Conservation (phyloP, 345 rosid genomes). For the Hypericum perforatum region DNA sequence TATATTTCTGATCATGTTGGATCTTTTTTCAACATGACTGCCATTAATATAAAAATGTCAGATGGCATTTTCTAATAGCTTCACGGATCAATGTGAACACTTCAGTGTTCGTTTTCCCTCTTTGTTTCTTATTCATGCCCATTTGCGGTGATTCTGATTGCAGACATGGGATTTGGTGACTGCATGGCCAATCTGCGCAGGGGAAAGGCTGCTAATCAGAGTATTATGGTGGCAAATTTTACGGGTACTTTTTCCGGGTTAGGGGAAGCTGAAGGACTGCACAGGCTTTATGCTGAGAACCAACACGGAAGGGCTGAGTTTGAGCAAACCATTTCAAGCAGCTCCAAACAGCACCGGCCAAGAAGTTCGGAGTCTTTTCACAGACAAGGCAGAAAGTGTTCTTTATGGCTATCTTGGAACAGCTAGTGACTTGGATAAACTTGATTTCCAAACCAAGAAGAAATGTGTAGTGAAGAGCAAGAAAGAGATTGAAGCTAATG, state of each 20-base stretch:
- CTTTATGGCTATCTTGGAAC: conserved; percentile 43
- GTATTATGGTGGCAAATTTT: conserved; percentile 36
- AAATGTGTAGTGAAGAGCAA: conserved; percentile 33
- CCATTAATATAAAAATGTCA: background rate
- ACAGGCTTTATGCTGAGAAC: conserved; percentile 23
- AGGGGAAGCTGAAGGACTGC: conserved; percentile 38
- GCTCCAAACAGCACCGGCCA: conserved; percentile 2
- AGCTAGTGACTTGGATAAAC: conserved; percentile 39
- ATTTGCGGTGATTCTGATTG: conserved; percentile 1
- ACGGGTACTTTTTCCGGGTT: conserved; percentile 35
- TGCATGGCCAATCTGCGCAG: conserved; percentile 25
- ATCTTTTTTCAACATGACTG: too few species aligned
- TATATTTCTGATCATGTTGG: too few species aligned
- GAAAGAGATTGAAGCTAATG: conserved; percentile 30
- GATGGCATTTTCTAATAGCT: conserved; percentile 1
- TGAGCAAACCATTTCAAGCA: conserved; percentile 8
- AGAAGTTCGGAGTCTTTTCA: conserved; percentile 1
- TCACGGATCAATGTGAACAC: background rate
- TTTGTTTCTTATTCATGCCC: conserved; percentile 7
- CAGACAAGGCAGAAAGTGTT: conserved; percentile 13
- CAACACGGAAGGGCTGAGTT: conserved; percentile 34
- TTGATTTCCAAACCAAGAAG: conserved; percentile 29
- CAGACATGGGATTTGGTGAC: conserved; percentile 32
- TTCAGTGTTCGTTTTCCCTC: background rate
- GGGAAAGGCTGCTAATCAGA: conserved; percentile 42